A percentile compares a stretch with the other conserved stretches of the same genome.
Conservation (phyloP, 345 rosid species). For the Pistacia vera region DNA sequence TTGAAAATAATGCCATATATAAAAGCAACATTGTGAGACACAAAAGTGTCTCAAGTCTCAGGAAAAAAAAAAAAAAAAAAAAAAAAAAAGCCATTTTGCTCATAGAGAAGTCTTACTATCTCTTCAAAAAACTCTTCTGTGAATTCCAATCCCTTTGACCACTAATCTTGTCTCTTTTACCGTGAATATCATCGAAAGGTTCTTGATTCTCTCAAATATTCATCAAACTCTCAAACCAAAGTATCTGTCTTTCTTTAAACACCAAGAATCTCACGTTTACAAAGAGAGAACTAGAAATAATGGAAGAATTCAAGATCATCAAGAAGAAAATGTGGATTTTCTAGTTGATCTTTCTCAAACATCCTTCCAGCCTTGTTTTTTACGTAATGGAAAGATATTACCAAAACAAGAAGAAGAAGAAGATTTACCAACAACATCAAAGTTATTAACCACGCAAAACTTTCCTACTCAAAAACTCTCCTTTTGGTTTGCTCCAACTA, state of each 20-base stretch:
- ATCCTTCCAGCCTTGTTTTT: slow-evolving; percentile 17
- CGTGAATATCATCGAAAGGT: neutral
- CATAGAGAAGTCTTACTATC: neutral
- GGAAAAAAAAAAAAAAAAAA: too few species aligned
- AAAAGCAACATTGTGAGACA: neutral
- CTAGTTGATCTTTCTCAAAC: slow-evolving; percentile 23
- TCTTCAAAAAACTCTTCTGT: neutral
- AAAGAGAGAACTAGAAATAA: slow-evolving; percentile 16
- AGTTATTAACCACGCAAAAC: slow-evolving; percentile 44
- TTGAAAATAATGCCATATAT: too few species aligned
- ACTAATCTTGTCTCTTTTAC: slow-evolving; percentile 5
- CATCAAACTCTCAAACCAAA: slow-evolving; percentile 6
- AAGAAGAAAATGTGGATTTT: slow-evolving; percentile 54
- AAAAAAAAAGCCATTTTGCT: too few species aligned
- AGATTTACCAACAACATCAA: slow-evolving; percentile 28
- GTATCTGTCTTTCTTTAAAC: slow-evolving; percentile 6
- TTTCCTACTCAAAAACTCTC: slow-evolving; percentile 64
- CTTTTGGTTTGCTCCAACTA: slow-evolving; percentile 75
- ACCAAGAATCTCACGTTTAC: slow-evolving; percentile 21
- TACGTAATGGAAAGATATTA: slow-evolving; percentile 52
- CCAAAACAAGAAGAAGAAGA: slow-evolving; percentile 26
- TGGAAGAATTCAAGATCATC: slow-evolving; percentile 34
- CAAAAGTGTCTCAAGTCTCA: neutral
- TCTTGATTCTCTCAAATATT: slow-evolving; percentile 9
- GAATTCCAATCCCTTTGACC: neutral